Evolutionary conservation across 2,329 filamentous ascomycete species (phyloP).

Genomic region (Curvularia spicifera): DNA sequence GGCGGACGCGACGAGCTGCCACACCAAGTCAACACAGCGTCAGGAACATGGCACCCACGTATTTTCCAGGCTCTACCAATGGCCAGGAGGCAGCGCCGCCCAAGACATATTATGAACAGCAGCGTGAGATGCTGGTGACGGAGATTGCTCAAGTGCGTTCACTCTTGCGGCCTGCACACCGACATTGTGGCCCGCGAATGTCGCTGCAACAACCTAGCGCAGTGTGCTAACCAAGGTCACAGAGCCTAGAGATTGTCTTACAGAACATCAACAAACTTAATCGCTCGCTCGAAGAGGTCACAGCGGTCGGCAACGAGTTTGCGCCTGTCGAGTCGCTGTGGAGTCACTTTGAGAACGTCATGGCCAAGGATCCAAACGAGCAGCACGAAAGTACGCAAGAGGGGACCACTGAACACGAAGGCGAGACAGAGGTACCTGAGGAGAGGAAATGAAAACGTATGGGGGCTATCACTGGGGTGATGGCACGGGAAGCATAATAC

Average conservation of each 20-base stretch:
- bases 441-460: conserved; percentile 25
- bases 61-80: conserved; percentile 28
- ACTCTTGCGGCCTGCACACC: background rate
- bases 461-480: background rate
- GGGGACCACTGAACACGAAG: conserved; percentile 32
- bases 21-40: conserved; percentile 3
- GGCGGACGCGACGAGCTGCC: conserved; percentile 15
- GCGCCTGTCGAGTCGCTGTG: conserved; percentile 95
- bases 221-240: background rate
- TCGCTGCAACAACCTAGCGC: conserved; percentile 37
- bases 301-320: conserved; percentile 95
- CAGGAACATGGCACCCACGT: conserved; percentile 29
- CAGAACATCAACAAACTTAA: conserved; percentile 97
- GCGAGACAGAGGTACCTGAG: conserved; percentile 29
- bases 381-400: conserved; percentile 30
- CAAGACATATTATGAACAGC: conserved; percentile 73
- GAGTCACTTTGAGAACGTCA: conserved; percentile 96
- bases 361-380: conserved; percentile 72
- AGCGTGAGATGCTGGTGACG: conserved; percentile 72
- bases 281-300: conserved; percentile 86
- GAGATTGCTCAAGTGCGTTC: conserved; percentile 72
- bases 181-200: conserved; percentile 40
- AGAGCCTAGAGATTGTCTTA: conserved; percentile 84
- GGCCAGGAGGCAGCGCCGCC: conserved; percentile 25
- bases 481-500: background rate